Conservation (phyloP, 2,329 filamentous ascomycete species). For the Emergomyces orientalis region DNA sequence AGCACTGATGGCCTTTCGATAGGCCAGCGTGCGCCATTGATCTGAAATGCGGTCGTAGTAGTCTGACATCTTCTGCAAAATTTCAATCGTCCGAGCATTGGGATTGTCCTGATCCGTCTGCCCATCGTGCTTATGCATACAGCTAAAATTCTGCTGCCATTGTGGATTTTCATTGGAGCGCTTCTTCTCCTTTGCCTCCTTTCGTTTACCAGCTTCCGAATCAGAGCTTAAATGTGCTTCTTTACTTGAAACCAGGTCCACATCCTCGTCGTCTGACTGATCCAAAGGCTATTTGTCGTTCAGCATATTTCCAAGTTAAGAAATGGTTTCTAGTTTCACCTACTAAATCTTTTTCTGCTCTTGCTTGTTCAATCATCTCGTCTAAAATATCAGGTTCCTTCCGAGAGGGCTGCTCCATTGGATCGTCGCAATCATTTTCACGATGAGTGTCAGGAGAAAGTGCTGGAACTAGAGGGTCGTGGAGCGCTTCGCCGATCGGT, state of each 20-base stretch:
- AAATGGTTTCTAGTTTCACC: constrained; percentile 12
- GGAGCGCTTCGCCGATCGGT: constrained; percentile 10
- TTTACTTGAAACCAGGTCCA: constrained; percentile 14
- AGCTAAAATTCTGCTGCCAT: constrained; percentile 44
- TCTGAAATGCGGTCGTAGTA: constrained; percentile 70
- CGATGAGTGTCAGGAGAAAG: neutral
- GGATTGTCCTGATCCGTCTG: constrained; percentile 47
- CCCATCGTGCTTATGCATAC: constrained; percentile 49
- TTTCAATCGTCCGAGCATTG: constrained; percentile 64
- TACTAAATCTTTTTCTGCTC: constrained; percentile 50
- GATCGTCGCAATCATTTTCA: neutral
- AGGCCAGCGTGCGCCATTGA: constrained; percentile 64
- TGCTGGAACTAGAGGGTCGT: neutral
- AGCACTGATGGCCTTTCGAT: constrained; percentile 66
- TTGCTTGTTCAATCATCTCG: constrained; percentile 54
- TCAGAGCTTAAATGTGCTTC: constrained; percentile 16
- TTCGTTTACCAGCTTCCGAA: constrained; percentile 12
- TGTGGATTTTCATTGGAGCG: constrained; percentile 11
- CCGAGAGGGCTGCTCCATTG: neutral
- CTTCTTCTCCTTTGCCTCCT: constrained; percentile 8
- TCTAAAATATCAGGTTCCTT: constrained; percentile 49
- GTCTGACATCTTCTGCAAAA: constrained; percentile 67
- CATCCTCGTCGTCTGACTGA: constrained; percentile 36
- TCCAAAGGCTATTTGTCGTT: constrained; percentile 36
- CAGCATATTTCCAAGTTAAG: neutral